Base-by-base conservation (phyloP, 2,329 filamentous ascomycete species). In the Beauveria asiatica region DNA sequence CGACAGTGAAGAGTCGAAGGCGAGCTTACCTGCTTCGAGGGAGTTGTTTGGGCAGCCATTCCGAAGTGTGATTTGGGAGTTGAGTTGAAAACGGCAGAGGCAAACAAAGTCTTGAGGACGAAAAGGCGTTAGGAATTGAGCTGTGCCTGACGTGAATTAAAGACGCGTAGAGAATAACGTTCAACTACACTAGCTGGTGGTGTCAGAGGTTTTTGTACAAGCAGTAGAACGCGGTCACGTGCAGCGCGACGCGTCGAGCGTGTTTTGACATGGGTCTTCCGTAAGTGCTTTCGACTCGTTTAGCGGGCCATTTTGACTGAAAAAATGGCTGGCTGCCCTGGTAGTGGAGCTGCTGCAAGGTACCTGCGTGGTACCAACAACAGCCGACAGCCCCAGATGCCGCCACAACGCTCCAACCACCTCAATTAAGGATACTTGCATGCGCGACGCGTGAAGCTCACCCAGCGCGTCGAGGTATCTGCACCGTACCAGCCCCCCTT, bases 21-120 rank as follows among this genome's bases (percentile, higher is more conserved):
- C 64, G 70, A 68, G 74, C 76, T 66, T 71, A 83, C 80, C 80
- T 83, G 80, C 76, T 83, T 82, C 59, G 81, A 82, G 65, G 80
- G 80, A 52, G 80, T 83, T 71, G 90, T 80, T 73, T 93, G 81
- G 64, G 87, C 78, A 75, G 90, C 83, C 90, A 95, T 94, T 83
- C 79, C 73, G 67, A 64, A 59, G 57, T 53, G 57, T 61, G 57
- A 54, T 45, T 41, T 16, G 57, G 61, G 56, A 54, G 33, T 46
- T 16, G 54, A 52, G 33, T 42, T 60, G 44, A 52, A 53, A 52
- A 45, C 60, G 41, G 54, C 45, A 54, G 48, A 41, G 45, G 50
- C 48, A 63, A 62, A 60, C 52, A 65, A 60, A 61, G 62, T 64
- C 41, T 46, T 37, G 55, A 60, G n/a, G 60, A 61, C 53, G 56